Percentiles rank a stretch among this genome's conserved stretches.
Conservation (phyloP, 1,139 yeast species). For the Kodamaea sp. region DNA sequence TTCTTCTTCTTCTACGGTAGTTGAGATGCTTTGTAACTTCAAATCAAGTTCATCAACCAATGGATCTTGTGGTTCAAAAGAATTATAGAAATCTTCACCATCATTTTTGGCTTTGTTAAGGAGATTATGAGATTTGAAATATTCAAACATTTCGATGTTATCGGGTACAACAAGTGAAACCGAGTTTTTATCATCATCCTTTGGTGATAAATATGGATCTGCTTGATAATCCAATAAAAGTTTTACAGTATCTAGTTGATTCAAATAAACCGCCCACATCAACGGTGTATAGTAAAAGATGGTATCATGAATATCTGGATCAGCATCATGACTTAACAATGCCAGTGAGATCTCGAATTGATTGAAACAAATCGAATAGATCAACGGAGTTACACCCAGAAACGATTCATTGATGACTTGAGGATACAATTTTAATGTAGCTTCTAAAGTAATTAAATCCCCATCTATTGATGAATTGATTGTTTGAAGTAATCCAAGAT, state of each 20-base stretch:
- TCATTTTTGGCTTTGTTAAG: slow-evolving; percentile 18
- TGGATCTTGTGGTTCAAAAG: slow-evolving; percentile 27
- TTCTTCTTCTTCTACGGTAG: slow-evolving; percentile 21
- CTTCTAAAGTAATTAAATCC: slow-evolving; percentile 43
- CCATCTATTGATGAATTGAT: slow-evolving; percentile 47
- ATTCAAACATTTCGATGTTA: slow-evolving; percentile 31
- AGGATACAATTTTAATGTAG: slow-evolving; percentile 28
- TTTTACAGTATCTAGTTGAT: slow-evolving; percentile 34
- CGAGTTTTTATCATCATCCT: slow-evolving; percentile 31
- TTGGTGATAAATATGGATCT: slow-evolving; percentile 36
- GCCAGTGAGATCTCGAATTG: slow-evolving; percentile 43
- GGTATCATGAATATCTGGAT: slow-evolving; percentile 38
- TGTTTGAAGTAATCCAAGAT: slow-evolving; percentile 16
- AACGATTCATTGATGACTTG: slow-evolving; percentile 27
- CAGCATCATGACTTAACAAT: slow-evolving; percentile 34
- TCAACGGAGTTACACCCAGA: slow-evolving; percentile 46
- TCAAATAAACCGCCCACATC: slow-evolving; percentile 48
- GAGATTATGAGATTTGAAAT: slow-evolving; percentile 37
- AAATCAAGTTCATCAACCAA: slow-evolving; percentile 44
- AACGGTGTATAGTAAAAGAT: slow-evolving; percentile 38
- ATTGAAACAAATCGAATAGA: slow-evolving; percentile 51
- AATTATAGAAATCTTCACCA: slow-evolving; percentile 17
- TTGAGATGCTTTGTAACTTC: slow-evolving; percentile 47
- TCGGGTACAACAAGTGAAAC: slow-evolving; percentile 32
- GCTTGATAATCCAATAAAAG: slow-evolving; percentile 39